These are phyloP conservation scores for Scutellaria barbata DNA, from an alignment of 257 asterid genomes.

Conservation along the genomic window DNA sequence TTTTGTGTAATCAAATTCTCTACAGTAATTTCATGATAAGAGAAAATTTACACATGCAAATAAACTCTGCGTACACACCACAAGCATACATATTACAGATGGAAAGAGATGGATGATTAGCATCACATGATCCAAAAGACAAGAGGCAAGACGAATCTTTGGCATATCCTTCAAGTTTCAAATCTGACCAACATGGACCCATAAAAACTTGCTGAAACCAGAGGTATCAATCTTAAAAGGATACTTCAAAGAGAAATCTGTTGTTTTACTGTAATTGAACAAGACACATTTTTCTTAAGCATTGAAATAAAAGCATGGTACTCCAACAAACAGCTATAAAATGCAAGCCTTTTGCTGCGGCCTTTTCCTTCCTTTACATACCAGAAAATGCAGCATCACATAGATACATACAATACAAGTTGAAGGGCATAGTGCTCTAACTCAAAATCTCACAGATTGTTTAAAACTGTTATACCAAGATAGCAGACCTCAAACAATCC, in stretches of 20 bases:
- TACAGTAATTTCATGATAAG: conserved; percentile 19
- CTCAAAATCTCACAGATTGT: conserved; percentile 23
- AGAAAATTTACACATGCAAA: conserved; percentile 2
- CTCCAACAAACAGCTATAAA: background rate
- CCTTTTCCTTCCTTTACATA: background rate
- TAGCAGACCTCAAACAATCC: conserved; percentile 89
- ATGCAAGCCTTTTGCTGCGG: background rate
- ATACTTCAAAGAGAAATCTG: background rate
- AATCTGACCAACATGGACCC: background rate
- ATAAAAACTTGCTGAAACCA: conserved; percentile 15
- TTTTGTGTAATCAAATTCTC: conserved; percentile 16
- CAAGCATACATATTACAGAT: background rate
- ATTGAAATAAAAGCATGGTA: conserved; percentile 25
- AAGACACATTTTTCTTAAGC: conserved; percentile 6
- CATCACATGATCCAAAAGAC: conserved; percentile 25
- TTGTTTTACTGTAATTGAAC: conserved; percentile 6
- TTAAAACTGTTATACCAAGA: conserved; percentile 34
- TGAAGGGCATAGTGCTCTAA: conserved; percentile 8
- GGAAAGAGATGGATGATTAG: conserved; percentile 20
- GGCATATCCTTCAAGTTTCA: conserved; percentile 17
- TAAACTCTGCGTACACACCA: conserved; percentile 6
- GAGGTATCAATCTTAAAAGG: conserved; percentile 27
- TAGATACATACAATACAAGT: conserved; percentile 2
- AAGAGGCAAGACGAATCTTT: conserved; percentile 13
- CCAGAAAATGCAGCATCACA: conserved; percentile 20